These are phyloP conservation scores for Rostrohypoxylon terebratum DNA, from an alignment of 495 filamentous ascomycete species.

Conservation along the genomic window DNA sequence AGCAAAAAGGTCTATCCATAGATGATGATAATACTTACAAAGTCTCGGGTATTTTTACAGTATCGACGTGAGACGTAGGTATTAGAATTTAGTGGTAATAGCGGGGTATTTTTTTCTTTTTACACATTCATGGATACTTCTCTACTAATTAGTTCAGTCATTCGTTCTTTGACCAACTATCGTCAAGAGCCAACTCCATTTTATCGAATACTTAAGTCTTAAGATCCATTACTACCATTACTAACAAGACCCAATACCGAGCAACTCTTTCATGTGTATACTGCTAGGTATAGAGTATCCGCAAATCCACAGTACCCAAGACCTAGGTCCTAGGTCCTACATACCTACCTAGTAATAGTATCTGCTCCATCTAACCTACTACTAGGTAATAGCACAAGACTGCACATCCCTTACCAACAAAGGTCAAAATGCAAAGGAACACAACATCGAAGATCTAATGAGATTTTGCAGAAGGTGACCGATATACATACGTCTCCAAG, in stretches of 20 bases:
- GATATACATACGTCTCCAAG: conserved; percentile 15
- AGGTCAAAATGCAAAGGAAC: conserved; percentile 12
- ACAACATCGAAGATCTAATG: conserved; percentile 16
- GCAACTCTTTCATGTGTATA: too few species aligned
- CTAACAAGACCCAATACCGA: conserved; percentile 22
- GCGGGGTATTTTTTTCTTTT: conserved; percentile 24
- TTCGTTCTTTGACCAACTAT: conserved; percentile 28
- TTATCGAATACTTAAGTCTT: conserved; percentile 21
- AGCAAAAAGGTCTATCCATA: too few species aligned
- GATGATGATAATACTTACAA: neutral
- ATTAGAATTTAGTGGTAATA: conserved; percentile 32
- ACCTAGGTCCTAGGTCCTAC: too few species aligned
- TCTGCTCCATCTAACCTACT: conserved; percentile 8
- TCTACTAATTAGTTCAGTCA: conserved; percentile 21
- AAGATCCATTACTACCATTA: conserved; percentile 33
- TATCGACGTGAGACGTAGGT: conserved; percentile 3
- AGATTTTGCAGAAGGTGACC: conserved; percentile 21
- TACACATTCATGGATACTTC: neutral
- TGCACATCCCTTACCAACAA: neutral
- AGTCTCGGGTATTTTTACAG: too few species aligned
- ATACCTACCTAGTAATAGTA: too few species aligned
- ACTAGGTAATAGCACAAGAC: conserved; percentile 23
- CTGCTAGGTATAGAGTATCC: too few species aligned
- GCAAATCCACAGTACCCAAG: too few species aligned
- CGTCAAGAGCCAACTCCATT: conserved; percentile 20